These are phyloP conservation scores for Tetraselmis striata DNA, from an alignment of 139 green algal genomes.

Conservation along the genomic window DNA sequence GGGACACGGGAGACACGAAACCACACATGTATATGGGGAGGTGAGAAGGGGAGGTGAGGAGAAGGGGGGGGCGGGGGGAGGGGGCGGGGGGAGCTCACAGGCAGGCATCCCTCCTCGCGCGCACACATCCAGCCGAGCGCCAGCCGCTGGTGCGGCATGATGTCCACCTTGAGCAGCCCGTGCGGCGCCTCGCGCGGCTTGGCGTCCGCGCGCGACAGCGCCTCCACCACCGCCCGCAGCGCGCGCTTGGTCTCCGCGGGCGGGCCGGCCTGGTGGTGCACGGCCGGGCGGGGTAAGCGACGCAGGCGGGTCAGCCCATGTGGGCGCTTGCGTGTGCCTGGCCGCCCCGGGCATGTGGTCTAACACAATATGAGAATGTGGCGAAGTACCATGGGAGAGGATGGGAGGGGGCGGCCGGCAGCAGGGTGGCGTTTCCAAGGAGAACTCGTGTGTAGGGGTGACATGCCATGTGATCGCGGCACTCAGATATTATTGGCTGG, in stretches of 20 bases:
- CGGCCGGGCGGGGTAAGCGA: too few relatives aligned
- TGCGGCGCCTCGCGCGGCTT: background rate
- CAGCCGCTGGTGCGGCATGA: conserved; percentile 65
- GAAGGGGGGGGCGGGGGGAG: too few relatives aligned
- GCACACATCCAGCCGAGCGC: conserved; percentile 68
- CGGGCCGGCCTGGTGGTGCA: background rate
- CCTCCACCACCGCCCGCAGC: background rate
- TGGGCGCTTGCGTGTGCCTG: too few relatives aligned
- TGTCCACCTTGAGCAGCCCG: conserved; percentile 10
- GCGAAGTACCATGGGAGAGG: background rate
- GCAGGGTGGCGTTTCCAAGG: background rate
- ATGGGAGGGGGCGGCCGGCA: too few relatives aligned
- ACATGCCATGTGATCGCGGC: too few relatives aligned
- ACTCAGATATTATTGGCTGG: too few relatives aligned
- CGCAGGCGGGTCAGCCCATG: too few relatives aligned
- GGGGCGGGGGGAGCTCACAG: background rate
- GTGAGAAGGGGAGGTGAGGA: too few relatives aligned
- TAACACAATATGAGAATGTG: background rate
- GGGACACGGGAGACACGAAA: too few relatives aligned
- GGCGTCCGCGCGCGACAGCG: background rate
- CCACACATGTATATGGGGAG: too few relatives aligned
- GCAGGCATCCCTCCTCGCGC: conserved; percentile 35
- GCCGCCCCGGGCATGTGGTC: background rate
- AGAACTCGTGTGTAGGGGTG: too few relatives aligned
- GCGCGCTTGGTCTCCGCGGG: background rate